Evolutionary conservation across 257 asterid species (phyloP).

Genomic region (Solanum clarkiae): DNA sequence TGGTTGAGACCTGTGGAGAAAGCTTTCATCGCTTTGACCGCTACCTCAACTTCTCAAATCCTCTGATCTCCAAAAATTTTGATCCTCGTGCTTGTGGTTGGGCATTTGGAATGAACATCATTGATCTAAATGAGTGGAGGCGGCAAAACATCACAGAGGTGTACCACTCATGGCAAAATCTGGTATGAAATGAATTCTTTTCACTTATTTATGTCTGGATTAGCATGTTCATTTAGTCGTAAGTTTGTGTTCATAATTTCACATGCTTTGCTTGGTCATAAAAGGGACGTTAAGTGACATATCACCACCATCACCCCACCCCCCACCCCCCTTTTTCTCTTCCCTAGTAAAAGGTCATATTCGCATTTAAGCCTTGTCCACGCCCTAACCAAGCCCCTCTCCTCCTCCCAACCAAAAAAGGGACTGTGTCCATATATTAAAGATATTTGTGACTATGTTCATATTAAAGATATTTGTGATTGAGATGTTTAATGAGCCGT

Average conservation of each 20-base stretch:
- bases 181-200: constrained; percentile 28
- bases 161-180: constrained; percentile 89
- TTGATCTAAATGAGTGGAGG: constrained; percentile 67
- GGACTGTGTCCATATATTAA: neutral
- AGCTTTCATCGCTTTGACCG: constrained; percentile 93
- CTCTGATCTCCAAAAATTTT: constrained; percentile 52
- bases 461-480: neutral
- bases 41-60: constrained; percentile 84
- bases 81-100: constrained; percentile 91
- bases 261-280: neutral
- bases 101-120: constrained; percentile 93
- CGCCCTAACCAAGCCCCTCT: neutral
- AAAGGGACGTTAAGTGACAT: neutral
- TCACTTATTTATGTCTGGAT: neutral
- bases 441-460: neutral
- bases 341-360: neutral
- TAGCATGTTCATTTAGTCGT: neutral
- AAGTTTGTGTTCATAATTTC: neutral
- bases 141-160: constrained; percentile 69
- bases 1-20: constrained; percentile 93
- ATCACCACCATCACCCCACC: no score
- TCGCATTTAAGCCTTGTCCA: neutral
- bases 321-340: neutral
- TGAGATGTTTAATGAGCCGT: neutral
- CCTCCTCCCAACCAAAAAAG: neutral